Evolutionary conservation across 345 rosid genomes (phyloP), one percentile per base, ranked within the genome.

Genomic region (Firmiana major): DNA sequence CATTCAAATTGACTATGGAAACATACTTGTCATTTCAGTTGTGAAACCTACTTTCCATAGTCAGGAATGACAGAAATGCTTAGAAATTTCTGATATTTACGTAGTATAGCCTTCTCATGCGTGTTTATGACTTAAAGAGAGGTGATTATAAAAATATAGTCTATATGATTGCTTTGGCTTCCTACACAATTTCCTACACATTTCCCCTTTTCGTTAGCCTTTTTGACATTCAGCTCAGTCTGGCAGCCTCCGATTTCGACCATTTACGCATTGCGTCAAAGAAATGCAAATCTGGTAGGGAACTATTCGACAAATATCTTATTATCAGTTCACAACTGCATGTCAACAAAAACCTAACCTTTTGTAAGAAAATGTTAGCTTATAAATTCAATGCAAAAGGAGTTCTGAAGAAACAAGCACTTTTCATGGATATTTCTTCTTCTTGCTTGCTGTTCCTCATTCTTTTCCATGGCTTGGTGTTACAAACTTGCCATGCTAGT

Each of bases 401-500:
- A 65, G 7, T 40, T 40, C 6, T 3, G 15, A 42, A 21, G 51
- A 42, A 66, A 16, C 53, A 42, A 28, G 28, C 10, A 1, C 0
- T 65, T 40, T 38, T 21, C 46, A 65, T 67, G 72, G n/a, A 26
- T 22, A 11, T 43, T 46, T 12, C 72, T 66, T n/a, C n/a, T n/a
- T 66, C 31, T 67, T 22, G 53, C 72, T 43, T 45, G 51, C 15
- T 67, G 0, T 1, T 43, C 2, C 36, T 67, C n/a, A 2, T 67
- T 2, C 72, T 67, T 43, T 12, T 67, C 72, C 72, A 43, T 43
- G 72, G 54, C 54, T 11, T 67, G 51, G 31, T 11, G 72, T 67
- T 67, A 6, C 72, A 67, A 43, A 22, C 72, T 43, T 22, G n/a
- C n/a, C 1, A 22, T 12, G 36, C 72, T 21, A 67, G 51, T 67